These are phyloP conservation scores for Penicillium aurantiogriseum DNA, from an alignment of 2,329 filamentous ascomycete species.

Conservation along the genomic window DNA sequence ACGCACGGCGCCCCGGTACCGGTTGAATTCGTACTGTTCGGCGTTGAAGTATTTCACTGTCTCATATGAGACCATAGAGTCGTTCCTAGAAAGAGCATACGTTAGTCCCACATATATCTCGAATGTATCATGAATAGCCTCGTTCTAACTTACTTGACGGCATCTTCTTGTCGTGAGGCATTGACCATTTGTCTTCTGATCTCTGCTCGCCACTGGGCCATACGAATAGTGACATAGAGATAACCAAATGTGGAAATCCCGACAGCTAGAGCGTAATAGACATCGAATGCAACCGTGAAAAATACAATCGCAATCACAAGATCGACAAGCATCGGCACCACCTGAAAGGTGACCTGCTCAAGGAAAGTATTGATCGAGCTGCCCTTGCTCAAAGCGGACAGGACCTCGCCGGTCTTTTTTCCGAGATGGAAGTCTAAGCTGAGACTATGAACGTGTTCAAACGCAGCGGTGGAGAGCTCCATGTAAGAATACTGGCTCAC, in stretches of 20 bases:
- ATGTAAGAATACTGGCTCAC: constrained; percentile 96
- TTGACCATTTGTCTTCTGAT: constrained; percentile 93
- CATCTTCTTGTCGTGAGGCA: constrained; percentile 89
- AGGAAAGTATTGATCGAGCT: constrained; percentile 95
- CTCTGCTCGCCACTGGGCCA: constrained; percentile 89
- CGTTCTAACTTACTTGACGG: constrained; percentile 67
- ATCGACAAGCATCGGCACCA: constrained; percentile 92
- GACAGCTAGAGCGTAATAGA: constrained; percentile 86
- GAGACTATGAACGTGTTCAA: constrained; percentile 93
- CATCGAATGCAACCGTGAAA: constrained; percentile 75
- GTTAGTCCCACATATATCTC: background rate
- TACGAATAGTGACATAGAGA: constrained; percentile 91
- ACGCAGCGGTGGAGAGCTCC: constrained; percentile 88
- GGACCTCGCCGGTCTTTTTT: constrained; percentile 93
- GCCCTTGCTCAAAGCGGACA: constrained; percentile 94
- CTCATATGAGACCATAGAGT: constrained; percentile 98
- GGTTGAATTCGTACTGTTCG: constrained; percentile 72
- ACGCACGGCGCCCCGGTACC: constrained; percentile 68
- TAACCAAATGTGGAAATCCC: constrained; percentile 92
- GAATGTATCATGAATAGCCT: background rate
- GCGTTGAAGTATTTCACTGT: constrained; percentile 90
- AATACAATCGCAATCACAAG: constrained; percentile 80
- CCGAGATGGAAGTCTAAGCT: constrained; percentile 95
- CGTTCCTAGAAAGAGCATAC: constrained; percentile 57
- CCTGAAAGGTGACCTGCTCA: constrained; percentile 93